Evolutionary conservation across 192 early-diverging fungal genomes (phyloP), one percentile per base, ranked within the genome.

Genomic region (Martensiomyces pterosporus): DNA sequence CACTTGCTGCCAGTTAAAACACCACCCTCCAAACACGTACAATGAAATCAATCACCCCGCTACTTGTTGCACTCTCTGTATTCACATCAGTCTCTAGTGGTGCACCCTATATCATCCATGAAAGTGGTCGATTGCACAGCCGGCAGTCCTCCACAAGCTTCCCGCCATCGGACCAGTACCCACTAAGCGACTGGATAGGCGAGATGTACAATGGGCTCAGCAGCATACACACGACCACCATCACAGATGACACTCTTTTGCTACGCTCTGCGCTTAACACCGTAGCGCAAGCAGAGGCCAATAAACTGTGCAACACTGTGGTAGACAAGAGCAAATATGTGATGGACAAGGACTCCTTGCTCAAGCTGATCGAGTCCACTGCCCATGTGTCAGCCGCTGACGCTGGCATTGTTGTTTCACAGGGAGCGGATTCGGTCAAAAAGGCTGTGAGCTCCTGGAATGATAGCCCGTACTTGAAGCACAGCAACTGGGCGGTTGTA

Each of bases 141-240:
- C 0, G 13, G 18, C 43, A 6, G 25, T 1, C 15, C 26, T 2
- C 23, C 49, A 24, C 3, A 19, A 6, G 22, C 32, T 24, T n/a
- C 1, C 43, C 32, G 3, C 34, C 52, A 12, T 40, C 52, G 4
- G 36, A 43, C 0, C n/a, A 9, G 33, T 32, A 43, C 9, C 53
- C 53, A 16, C 53, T 55, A 0, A 19, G 9, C 17, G 22, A 16
- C 21, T 55, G 53, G 53, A 39, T 55, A 13, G 44, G 53, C 44
- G 14, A n/a, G 10, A 29, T 40, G 37, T 55, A 55, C 53, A 39
- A 29, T 19, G 53, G 44, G 3, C 25, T 55, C 9, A 55, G 47
- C 18, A 25, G 14, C 25, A 17, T 47, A 16, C 53, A 44, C 43
- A 19, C 27, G 17, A 55, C 53, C 2, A 2, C 53, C 2, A 16